phyloP scores from a whole-genome alignment of 1,139 yeast species.

The Pichia sp. region DNA sequence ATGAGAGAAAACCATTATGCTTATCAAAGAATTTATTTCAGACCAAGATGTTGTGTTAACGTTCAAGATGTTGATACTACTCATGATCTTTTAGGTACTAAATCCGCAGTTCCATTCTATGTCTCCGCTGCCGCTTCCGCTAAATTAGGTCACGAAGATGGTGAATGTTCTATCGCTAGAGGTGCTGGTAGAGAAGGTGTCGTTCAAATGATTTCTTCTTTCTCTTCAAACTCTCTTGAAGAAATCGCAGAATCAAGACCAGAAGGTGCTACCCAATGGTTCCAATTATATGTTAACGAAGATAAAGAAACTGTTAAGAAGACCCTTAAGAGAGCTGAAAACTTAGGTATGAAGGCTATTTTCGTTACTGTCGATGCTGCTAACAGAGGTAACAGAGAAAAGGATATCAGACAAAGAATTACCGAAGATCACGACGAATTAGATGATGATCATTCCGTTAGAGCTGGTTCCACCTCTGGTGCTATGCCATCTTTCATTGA shows the following conservation, averaged over 20 bases:
- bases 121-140: slow-evolving; percentile 79
- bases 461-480: slow-evolving; percentile 62
- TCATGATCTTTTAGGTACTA: slow-evolving; percentile 45
- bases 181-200: slow-evolving; percentile 59
- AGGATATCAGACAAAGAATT: slow-evolving; percentile 57
- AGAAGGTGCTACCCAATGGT: slow-evolving; percentile 73
- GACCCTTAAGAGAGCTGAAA: slow-evolving; percentile 48
- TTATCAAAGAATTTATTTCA: slow-evolving; percentile 35
- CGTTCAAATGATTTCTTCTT: slow-evolving; percentile 55
- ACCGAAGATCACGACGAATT: slow-evolving; percentile 44
- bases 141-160: slow-evolving; percentile 72
- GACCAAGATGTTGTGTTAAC: slow-evolving; percentile 35
- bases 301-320: slow-evolving; percentile 59
- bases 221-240: slow-evolving; percentile 54
- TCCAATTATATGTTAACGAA: slow-evolving; percentile 81
- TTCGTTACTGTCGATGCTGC: slow-evolving; percentile 71
- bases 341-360: slow-evolving; percentile 46
- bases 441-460: slow-evolving; percentile 53
- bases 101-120: slow-evolving; percentile 60
- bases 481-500: slow-evolving; percentile 26
- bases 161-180: slow-evolving; percentile 70
- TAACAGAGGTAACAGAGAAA: slow-evolving; percentile 60
- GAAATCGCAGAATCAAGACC: slow-evolving; percentile 57
- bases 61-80: slow-evolving; percentile 36
- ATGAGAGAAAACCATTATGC: slow-evolving; percentile 38